phyloP scores from a whole-genome alignment of 768 basidiomycete genomes.

The Boletellus emodensis region DNA sequence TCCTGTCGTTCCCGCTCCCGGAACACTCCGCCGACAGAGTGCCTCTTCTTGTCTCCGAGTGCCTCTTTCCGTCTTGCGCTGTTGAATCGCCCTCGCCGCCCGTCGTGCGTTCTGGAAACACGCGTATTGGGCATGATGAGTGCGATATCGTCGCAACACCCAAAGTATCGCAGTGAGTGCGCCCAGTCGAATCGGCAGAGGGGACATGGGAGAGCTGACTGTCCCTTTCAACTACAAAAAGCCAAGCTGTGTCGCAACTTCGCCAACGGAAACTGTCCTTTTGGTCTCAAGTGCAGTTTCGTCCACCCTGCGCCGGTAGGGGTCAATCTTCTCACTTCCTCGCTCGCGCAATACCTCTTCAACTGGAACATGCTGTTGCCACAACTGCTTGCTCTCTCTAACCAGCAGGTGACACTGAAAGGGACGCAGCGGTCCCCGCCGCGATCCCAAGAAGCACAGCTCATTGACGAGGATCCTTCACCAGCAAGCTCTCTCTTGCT shows the following conservation, averaged over 20 bases:
- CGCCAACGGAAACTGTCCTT: conserved; percentile 34
- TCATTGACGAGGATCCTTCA: conserved; percentile 21
- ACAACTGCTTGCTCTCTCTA: conserved; percentile 12
- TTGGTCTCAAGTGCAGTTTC: conserved; percentile 38
- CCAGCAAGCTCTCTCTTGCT: conserved; percentile 19
- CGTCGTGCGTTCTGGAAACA: background rate
- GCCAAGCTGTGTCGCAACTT: conserved; percentile 38
- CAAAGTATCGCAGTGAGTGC: conserved; percentile 32
- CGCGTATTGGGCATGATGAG: conserved; percentile 9
- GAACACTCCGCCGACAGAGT: background rate
- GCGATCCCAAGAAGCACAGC: conserved; percentile 1
- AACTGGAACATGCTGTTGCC: conserved; percentile 18
- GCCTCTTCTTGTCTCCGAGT: background rate
- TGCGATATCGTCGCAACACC: conserved; percentile 12
- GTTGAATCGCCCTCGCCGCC: background rate
- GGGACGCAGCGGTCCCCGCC: conserved; percentile 4
- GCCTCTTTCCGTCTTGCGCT: background rate
- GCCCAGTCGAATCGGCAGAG: background rate
- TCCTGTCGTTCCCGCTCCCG: conserved; percentile 7
- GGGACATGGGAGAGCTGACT: no score
- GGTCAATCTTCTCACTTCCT: conserved; percentile 10
- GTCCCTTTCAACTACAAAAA: conserved; percentile 11
- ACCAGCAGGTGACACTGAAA: conserved; percentile 1
- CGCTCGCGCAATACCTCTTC: conserved; percentile 14
- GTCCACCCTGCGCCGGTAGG: conserved; percentile 25